Evolutionary conservation across 1,284 basidiomycete species (phyloP).

Genomic region (Moesziomyces sp.): DNA sequence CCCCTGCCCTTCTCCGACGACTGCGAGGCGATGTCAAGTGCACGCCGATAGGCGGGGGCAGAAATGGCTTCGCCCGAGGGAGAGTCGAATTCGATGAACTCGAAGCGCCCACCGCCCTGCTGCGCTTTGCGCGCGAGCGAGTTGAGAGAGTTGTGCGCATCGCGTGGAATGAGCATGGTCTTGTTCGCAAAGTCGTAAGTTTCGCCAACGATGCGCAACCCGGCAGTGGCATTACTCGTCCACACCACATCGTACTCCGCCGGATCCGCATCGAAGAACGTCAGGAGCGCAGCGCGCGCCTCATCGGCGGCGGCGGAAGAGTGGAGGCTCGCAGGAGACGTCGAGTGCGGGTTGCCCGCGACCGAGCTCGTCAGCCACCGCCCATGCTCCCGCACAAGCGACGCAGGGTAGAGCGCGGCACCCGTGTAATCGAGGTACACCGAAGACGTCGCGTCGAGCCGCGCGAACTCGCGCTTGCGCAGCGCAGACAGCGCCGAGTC

Average conservation of each 20-base stretch:
- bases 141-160: slow-evolving; percentile 40
- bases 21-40: not conserved
- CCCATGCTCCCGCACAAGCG: slow-evolving; percentile 1
- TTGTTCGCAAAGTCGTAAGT: slow-evolving; percentile 13
- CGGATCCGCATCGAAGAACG: slow-evolving; percentile 27
- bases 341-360: slow-evolving; percentile 32
- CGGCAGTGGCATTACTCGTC: slow-evolving; percentile 26
- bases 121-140: slow-evolving; percentile 7
- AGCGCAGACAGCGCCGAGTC: slow-evolving; percentile 3
- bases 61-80: slow-evolving; percentile 3
- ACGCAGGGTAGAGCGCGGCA: slow-evolving; percentile 3
- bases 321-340: slow-evolving; percentile 11
- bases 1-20: slow-evolving; percentile 4
- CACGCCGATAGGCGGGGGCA: not conserved
- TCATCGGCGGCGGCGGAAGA: slow-evolving; percentile 1
- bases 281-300: slow-evolving; percentile 10
- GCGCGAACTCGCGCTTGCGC: slow-evolving; percentile 20
- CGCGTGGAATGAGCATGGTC: slow-evolving; percentile 19
- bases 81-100: slow-evolving; percentile 26
- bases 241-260: slow-evolving; percentile 31
- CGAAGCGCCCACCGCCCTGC: slow-evolving; percentile 2
- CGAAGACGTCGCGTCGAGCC: not conserved
- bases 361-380: slow-evolving; percentile 4
- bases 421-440: slow-evolving; percentile 44
- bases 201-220: slow-evolving; percentile 24